Conservation (phyloP, 768 basidiomycete genomes). For the Naematelia encephala region DNA sequence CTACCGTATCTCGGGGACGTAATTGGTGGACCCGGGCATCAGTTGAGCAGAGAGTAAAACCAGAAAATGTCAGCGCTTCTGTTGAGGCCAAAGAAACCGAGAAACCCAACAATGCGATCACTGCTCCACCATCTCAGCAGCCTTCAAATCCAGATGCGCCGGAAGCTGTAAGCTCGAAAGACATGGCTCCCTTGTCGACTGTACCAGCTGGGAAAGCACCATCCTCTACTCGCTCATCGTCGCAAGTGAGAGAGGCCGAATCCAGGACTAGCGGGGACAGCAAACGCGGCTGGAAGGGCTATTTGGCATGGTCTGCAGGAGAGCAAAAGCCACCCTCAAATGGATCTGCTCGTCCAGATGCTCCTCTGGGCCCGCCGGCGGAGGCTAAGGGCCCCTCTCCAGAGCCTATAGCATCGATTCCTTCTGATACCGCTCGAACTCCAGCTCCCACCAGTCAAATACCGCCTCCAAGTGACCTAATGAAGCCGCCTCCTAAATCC, state of each 20-base stretch:
- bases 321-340: not conserved
- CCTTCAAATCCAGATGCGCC: not conserved
- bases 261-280: not conserved
- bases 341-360: not conserved
- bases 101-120: not conserved
- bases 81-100: not conserved
- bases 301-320: not conserved
- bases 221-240: not conserved
- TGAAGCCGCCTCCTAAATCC: not conserved
- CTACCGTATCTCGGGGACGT: not conserved
- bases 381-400: not conserved
- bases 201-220: not conserved
- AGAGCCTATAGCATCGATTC: not conserved
- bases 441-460: not conserved
- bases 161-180: not conserved
- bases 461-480: not conserved
- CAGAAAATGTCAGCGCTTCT: not conserved
- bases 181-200: not conserved
- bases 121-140: not conserved
- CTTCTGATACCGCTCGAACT: not conserved
- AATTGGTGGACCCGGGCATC: conserved; percentile 15
- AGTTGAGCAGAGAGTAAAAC: not conserved
- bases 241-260: not conserved
- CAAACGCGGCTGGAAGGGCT: not conserved
- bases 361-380: not conserved